These are phyloP conservation scores for Fusarium phyllophilum DNA, from an alignment of 2,329 filamentous ascomycete genomes.

Conservation along the genomic window DNA sequence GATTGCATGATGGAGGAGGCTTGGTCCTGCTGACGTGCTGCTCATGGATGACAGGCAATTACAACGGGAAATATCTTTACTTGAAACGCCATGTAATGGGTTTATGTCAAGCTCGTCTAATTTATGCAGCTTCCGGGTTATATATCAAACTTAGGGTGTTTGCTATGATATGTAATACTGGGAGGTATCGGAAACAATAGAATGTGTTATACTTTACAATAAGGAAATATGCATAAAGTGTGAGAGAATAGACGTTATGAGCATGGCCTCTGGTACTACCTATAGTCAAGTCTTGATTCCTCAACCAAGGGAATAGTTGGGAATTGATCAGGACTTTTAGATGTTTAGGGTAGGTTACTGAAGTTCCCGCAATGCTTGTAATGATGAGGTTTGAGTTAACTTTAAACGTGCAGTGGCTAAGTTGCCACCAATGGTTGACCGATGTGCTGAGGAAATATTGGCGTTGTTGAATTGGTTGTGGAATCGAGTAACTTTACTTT, in stretches of 20 bases:
- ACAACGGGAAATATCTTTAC: neutral
- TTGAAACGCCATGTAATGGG: neutral
- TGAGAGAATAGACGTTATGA: neutral
- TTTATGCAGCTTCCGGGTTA: too few species aligned
- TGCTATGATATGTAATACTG: neutral
- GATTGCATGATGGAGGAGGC: too few species aligned
- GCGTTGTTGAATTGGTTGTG: neutral
- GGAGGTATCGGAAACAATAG: neutral
- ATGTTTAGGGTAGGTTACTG: neutral
- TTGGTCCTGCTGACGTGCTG: neutral
- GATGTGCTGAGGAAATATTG: neutral
- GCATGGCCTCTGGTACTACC: neutral
- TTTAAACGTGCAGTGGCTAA: neutral
- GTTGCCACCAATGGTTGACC: neutral
- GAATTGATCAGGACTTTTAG: neutral
- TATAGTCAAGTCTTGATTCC: neutral
- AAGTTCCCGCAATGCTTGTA: neutral
- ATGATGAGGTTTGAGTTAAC: neutral
- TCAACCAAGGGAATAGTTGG: neutral
- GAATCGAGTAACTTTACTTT: too few species aligned
- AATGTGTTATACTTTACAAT: neutral
- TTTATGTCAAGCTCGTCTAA: neutral
- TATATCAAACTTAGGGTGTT: neutral
- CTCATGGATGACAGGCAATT: neutral
- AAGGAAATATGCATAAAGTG: neutral